Conservation (phyloP, 1,139 yeast genomes). For the Kurtzmaniella quercitrusa region DNA sequence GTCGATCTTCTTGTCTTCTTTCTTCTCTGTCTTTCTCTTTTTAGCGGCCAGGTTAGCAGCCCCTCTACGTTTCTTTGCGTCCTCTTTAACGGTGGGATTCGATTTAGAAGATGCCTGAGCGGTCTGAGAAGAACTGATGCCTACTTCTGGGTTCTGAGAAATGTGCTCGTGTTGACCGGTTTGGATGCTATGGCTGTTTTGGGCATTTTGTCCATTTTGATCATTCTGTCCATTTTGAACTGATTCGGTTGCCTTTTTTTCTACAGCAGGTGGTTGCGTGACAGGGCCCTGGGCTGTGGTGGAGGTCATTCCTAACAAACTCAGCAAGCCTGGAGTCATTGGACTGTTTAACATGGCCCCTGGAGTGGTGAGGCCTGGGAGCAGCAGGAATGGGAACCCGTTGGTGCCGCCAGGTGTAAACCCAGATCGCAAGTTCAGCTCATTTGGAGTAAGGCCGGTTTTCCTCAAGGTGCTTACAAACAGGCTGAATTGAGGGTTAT, state of each 20-base stretch:
- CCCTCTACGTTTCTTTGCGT: conserved; percentile 11
- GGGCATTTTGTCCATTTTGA: conserved; percentile 3
- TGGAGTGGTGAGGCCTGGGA: conserved; percentile 44
- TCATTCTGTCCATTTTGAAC: too few species aligned
- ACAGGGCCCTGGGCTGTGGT: conserved; percentile 3
- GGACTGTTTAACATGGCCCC: conserved; percentile 38
- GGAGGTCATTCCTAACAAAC: conserved; percentile 29
- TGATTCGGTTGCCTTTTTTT: too few species aligned
- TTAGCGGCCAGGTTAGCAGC: conserved; percentile 8
- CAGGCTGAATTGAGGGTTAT: conserved; percentile 18
- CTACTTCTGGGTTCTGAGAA: conserved; percentile 11
- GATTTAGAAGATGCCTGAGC: conserved; percentile 16
- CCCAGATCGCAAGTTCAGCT: conserved; percentile 62
- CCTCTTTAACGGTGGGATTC: conserved; percentile 14
- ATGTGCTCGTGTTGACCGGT: not conserved
- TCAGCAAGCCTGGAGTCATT: conserved; percentile 45
- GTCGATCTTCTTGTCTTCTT: conserved; percentile 2
- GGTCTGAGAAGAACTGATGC: conserved; percentile 12
- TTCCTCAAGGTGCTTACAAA: conserved; percentile 35
- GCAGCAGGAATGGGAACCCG: conserved; percentile 28
- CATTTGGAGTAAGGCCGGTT: conserved; percentile 68
- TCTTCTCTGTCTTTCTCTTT: conserved; percentile 2
- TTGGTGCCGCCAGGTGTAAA: conserved; percentile 44
- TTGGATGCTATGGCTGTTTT: not conserved
- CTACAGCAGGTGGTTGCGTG: conserved; percentile 1